phyloP scores from a whole-genome alignment of 768 basidiomycete species.

The Boletus pseudo-olivaceus region DNA sequence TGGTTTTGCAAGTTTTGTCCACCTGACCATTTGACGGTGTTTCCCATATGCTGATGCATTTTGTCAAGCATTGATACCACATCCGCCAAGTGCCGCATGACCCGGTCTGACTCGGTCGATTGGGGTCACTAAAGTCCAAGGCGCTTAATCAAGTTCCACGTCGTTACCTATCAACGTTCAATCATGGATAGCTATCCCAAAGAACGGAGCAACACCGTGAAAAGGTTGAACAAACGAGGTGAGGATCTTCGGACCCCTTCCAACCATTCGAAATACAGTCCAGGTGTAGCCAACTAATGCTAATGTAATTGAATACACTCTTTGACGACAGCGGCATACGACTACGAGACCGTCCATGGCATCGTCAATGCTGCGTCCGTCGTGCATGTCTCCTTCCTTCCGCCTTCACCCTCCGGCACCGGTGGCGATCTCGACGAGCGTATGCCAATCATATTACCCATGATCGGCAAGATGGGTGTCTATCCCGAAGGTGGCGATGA shows the following conservation, averaged over 20 bases:
- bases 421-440: slow-evolving; percentile 11
- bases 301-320: neutral
- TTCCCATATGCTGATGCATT: too few relatives aligned
- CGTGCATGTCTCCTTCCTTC: slow-evolving; percentile 23
- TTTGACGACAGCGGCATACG: slow-evolving; percentile 17
- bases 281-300: neutral
- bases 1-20: too few relatives aligned
- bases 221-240: slow-evolving; percentile 26
- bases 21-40: too few relatives aligned
- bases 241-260: neutral
- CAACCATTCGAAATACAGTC: neutral
- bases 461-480: slow-evolving; percentile 24
- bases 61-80: too few relatives aligned
- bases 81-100: too few relatives aligned
- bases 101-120: too few relatives aligned
- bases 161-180: neutral
- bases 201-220: slow-evolving; percentile 20
- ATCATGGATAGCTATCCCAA: slow-evolving; percentile 52
- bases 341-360: slow-evolving; percentile 19
- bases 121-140: neutral
- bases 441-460: slow-evolving; percentile 22
- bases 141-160: neutral
- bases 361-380: slow-evolving; percentile 24
- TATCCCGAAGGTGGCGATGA: slow-evolving; percentile 11
- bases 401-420: slow-evolving; percentile 11